These are phyloP conservation scores for Trichophyton equinum DNA, from an alignment of 2,329 filamentous ascomycete species.

Conservation along the genomic window DNA sequence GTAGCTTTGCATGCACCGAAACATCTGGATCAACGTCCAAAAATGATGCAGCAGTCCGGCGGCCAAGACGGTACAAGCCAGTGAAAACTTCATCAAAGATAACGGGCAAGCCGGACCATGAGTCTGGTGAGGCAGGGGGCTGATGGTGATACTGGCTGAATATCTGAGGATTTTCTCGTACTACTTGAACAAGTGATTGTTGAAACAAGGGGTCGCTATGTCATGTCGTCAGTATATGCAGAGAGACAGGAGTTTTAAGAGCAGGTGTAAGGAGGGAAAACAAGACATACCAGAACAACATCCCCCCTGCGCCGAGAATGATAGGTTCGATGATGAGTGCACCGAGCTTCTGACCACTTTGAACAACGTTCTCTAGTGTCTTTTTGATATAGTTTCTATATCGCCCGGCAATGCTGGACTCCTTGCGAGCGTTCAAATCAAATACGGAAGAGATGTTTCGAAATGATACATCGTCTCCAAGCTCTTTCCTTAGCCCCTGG, in stretches of 20 bases:
- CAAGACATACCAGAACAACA: slow-evolving; percentile 57
- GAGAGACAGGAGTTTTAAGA: not conserved
- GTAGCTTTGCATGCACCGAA: slow-evolving; percentile 67
- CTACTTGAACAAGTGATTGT: slow-evolving; percentile 52
- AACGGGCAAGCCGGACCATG: slow-evolving; percentile 64
- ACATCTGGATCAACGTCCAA: slow-evolving; percentile 59
- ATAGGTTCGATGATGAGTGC: slow-evolving; percentile 70
- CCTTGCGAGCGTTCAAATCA: slow-evolving; percentile 40
- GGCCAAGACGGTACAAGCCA: slow-evolving; percentile 68
- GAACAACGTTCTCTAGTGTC: slow-evolving; percentile 39
- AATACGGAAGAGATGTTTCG: slow-evolving; percentile 46
- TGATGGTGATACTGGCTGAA: slow-evolving; percentile 29
- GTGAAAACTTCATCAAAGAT: slow-evolving; percentile 84
- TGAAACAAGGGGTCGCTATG: slow-evolving; percentile 73
- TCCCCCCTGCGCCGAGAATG: slow-evolving; percentile 69
- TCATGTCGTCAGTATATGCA: not conserved
- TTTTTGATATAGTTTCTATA: slow-evolving; percentile 51
- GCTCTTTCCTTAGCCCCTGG: slow-evolving; percentile 32
- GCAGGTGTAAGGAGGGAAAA: slow-evolving; percentile 10
- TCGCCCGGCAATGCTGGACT: slow-evolving; percentile 32
- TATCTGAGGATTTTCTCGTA: slow-evolving; percentile 47
- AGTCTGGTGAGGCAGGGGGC: slow-evolving; percentile 14
- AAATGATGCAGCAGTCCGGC: slow-evolving; percentile 57
- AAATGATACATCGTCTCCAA: slow-evolving; percentile 37
- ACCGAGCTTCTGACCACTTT: slow-evolving; percentile 55